Conservation (phyloP, 2,329 filamentous ascomycete genomes). For the Dactylella cylindrospora region DNA sequence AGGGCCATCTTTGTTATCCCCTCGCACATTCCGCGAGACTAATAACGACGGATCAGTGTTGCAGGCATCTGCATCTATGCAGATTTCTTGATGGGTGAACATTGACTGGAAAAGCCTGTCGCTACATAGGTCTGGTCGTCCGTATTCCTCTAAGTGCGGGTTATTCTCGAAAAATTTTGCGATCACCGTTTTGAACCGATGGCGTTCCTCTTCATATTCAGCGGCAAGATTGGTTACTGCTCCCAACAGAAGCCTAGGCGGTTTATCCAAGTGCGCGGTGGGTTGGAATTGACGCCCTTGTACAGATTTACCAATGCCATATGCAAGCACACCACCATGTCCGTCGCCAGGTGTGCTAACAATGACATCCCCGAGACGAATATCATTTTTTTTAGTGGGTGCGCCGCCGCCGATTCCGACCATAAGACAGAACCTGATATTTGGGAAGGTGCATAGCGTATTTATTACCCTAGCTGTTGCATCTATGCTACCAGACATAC, state of each 20-base stretch:
- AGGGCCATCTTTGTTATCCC: neutral
- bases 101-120: neutral
- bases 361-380: constrained; percentile 26
- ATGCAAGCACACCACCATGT: constrained; percentile 22
- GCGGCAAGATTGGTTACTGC: constrained; percentile 1
- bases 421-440: constrained; percentile 13
- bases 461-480: constrained; percentile 11
- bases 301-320: constrained; percentile 22
- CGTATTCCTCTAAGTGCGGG: neutral
- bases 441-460: constrained; percentile 10
- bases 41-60: neutral
- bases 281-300: constrained; percentile 15
- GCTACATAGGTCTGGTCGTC: neutral
- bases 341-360: constrained; percentile 2
- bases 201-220: neutral
- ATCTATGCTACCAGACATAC: constrained; percentile 2
- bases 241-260: constrained; percentile 5
- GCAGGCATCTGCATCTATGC: neutral
- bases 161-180: neutral
- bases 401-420: constrained; percentile 19
- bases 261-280: constrained; percentile 2
- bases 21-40: neutral
- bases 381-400: constrained; percentile 33
- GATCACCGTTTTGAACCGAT: neutral
- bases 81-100: neutral